phyloP scores from a whole-genome alignment of 805 yeast genomes.

The Pichia californica region DNA sequence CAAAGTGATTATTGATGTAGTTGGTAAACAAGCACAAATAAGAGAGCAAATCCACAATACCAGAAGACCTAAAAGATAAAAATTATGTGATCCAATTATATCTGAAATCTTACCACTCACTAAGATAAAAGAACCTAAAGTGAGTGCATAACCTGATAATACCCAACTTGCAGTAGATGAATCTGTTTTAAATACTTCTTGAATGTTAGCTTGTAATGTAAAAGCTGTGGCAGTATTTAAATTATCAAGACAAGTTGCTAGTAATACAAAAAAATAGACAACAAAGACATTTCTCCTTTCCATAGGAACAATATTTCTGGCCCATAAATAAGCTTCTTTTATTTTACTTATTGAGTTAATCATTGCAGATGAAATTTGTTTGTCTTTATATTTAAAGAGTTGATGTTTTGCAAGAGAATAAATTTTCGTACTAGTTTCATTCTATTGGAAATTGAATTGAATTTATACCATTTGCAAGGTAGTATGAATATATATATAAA shows the following conservation, averaged over 20 bases:
- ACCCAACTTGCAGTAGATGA: conserved; percentile 36
- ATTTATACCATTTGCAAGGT: too few species aligned
- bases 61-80: conserved; percentile 21
- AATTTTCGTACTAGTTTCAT: too few species aligned
- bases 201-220: conserved; percentile 21
- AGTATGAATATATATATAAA: too few species aligned
- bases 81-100: conserved; percentile 33
- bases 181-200: conserved; percentile 32
- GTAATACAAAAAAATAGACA: conserved; percentile 12
- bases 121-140: conserved; percentile 39
- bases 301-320: conserved; percentile 10
- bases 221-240: conserved; percentile 23
- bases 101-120: conserved; percentile 38
- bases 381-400: background rate
- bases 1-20: conserved; percentile 28
- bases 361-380: too few species aligned
- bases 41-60: conserved; percentile 23
- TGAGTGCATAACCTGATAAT: conserved; percentile 37
- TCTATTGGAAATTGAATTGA: too few species aligned
- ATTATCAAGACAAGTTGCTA: conserved; percentile 20
- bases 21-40: conserved; percentile 31
- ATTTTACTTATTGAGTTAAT: background rate
- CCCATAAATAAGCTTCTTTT: background rate
- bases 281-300: conserved; percentile 15
- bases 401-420: too few species aligned